Percentiles rank a stretch among this genome's conserved stretches.
Conservation (phyloP, 2,329 filamentous ascomycete species). For the Sporothrix pseudoabietina region DNA sequence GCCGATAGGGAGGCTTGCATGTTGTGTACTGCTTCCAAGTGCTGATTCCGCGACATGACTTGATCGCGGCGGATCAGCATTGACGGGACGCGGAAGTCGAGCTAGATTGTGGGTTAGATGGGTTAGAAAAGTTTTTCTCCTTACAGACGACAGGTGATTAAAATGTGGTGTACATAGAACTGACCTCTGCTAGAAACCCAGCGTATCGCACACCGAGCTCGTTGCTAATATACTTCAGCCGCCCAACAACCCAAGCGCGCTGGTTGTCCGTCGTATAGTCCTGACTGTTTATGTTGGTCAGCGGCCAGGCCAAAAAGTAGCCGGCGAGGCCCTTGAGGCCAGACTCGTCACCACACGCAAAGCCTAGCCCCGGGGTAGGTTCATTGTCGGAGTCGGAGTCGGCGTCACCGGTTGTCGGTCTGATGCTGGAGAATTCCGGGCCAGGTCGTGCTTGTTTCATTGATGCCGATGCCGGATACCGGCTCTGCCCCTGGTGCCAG, state of each 20-base stretch:
- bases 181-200: constrained; percentile 56
- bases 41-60: constrained; percentile 51
- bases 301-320: constrained; percentile 62
- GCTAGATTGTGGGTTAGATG: constrained; percentile 42
- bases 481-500: constrained; percentile 49
- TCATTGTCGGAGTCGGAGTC: neutral
- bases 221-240: constrained; percentile 57
- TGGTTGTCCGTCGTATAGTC: constrained; percentile 64
- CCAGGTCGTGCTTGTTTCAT: too few species aligned
- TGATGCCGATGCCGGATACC: neutral
- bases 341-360: constrained; percentile 54
- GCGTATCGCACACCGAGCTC: constrained; percentile 62
- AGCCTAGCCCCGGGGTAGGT: constrained; percentile 42
- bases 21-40: constrained; percentile 41
- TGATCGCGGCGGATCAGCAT: constrained; percentile 62
- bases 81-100: constrained; percentile 61
- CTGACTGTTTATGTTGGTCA: constrained; percentile 56
- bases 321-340: constrained; percentile 58
- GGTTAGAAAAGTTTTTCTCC: neutral
- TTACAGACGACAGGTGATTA: neutral
- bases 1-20: constrained; percentile 41
- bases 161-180: constrained; percentile 31
- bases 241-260: constrained; percentile 56
- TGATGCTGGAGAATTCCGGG: neutral
- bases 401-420: neutral